Base-by-base conservation (phyloP, 2,329 filamentous ascomycete species). In the Pestalotiopsis sp. region DNA sequence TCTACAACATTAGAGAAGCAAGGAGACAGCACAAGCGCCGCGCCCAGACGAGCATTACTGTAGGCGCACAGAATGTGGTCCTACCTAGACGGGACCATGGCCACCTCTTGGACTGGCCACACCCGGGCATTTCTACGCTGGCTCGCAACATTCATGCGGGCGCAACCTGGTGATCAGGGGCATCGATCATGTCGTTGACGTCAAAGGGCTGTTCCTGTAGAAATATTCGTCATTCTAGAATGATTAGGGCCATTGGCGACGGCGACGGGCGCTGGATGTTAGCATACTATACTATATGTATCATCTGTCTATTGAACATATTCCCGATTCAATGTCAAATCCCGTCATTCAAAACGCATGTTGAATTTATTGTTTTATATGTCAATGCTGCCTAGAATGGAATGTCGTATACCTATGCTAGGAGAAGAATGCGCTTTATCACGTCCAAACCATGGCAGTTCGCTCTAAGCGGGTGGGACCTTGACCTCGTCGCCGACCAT, bases 1-100 rank as follows among this genome's bases (percentile, higher is more conserved):
- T 74, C 66, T 74, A 73, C 69, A 69, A 66, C 57, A 60, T 12
- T 27, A 25, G 38, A 64, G 62, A 27, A 52, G 38, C 17, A 17
- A 52, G 38, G 56, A 36, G 60, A 63, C 39, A 39, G 38, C n/a
- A 64, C 13, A 52, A 49, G 39, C 62, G 62, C 59, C 31, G 59
- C 59, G 59, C 59, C 59, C 27, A 14, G 25, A 64, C 11, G 27
- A 63, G 23, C 20, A 27, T 63, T 17, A 13, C 20, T 7, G 31
- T 9, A 6, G 62, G 41, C 9, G 38, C 38, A 52, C 45, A 45
- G 20, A 41, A 12, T 25, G n/a, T 13, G 13, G 59, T 36, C 60
- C 23, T 17, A 31, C 20, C 1, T 7, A n/a, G 23, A 23, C 57
- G 27, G 27, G 23, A 39, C 31, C 27, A 17, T 62, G 20, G 14